Evolutionary conservation across 805 yeast species (phyloP).

Genomic region (Barnettozyma sp.): DNA sequence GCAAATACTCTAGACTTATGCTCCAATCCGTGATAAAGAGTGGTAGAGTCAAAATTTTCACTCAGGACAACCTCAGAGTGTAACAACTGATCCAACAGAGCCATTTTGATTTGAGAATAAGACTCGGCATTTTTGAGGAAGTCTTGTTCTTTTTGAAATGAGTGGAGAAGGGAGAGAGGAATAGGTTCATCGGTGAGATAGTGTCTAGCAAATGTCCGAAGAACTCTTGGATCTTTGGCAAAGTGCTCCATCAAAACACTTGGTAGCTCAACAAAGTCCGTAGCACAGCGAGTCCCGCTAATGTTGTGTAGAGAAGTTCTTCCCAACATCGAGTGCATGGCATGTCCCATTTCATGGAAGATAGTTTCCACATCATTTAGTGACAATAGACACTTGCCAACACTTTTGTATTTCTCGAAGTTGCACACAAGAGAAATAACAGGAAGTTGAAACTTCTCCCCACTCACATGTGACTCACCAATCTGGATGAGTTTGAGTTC

Average conservation of each 20-base stretch:
- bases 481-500: conserved; percentile 31
- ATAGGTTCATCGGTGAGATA: conserved; percentile 52
- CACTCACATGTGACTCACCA: conserved; percentile 29
- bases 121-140: conserved; percentile 64
- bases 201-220: conserved; percentile 67
- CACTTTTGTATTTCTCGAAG: conserved; percentile 41
- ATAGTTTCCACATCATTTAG: conserved; percentile 84
- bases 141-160: conserved; percentile 44
- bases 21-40: conserved; percentile 63
- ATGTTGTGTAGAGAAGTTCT: conserved; percentile 84
- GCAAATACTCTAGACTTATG: conserved; percentile 51
- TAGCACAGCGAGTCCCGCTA: conserved; percentile 90
- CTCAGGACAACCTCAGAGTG: conserved; percentile 41
- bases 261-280: conserved; percentile 95
- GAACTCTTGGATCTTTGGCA: conserved; percentile 73
- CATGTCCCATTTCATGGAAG: conserved; percentile 99
- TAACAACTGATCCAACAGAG: conserved; percentile 75
- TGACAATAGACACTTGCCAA: conserved; percentile 52
- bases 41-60: conserved; percentile 47
- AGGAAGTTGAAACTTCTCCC: conserved; percentile 68
- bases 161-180: conserved; percentile 41
- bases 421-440: conserved; percentile 87
- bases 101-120: conserved; percentile 84
- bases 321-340: conserved; percentile 96
- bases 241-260: conserved; percentile 95